These are phyloP conservation scores for Schizosaccharomyces japonicus DNA, from an alignment of 805 yeast species.

Conservation along the genomic window DNA sequence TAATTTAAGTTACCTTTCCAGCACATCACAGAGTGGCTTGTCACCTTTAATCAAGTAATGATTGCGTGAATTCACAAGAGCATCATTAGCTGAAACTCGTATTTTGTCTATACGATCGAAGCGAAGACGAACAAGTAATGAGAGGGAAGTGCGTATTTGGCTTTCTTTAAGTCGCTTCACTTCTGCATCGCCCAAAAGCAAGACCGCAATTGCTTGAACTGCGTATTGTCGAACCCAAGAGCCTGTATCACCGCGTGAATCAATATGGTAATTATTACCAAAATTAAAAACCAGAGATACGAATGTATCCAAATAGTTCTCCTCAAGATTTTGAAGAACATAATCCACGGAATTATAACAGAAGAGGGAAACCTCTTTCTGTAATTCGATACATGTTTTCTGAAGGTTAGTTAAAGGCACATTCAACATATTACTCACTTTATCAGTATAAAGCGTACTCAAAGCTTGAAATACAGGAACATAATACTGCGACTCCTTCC, in stretches of 20 bases:
- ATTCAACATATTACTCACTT: too few relatives aligned
- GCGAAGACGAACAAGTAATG: background rate
- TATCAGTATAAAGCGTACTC: too few relatives aligned
- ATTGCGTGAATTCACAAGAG: background rate
- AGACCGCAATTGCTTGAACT: slow-evolving; percentile 9
- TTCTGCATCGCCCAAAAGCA: background rate
- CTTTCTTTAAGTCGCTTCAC: background rate
- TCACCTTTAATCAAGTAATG: background rate
- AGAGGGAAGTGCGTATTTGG: background rate
- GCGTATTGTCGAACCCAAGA: background rate
- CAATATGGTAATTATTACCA: background rate
- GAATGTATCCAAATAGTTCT: too few relatives aligned
- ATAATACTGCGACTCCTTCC: too few relatives aligned
- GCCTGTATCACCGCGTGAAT: slow-evolving; percentile 4
- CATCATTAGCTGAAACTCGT: background rate
- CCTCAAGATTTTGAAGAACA: too few relatives aligned
- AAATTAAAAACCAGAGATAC: too few relatives aligned
- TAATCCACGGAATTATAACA: too few relatives aligned
- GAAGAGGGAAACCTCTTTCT: too few relatives aligned
- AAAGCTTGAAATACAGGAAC: too few relatives aligned
- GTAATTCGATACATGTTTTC: too few relatives aligned
- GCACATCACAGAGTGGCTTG: background rate
- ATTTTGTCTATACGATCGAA: background rate
- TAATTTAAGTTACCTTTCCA: background rate
- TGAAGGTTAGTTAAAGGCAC: too few relatives aligned